Base-by-base conservation (phyloP, 2,329 filamentous ascomycete species). In the Fonsecaea nubica region DNA sequence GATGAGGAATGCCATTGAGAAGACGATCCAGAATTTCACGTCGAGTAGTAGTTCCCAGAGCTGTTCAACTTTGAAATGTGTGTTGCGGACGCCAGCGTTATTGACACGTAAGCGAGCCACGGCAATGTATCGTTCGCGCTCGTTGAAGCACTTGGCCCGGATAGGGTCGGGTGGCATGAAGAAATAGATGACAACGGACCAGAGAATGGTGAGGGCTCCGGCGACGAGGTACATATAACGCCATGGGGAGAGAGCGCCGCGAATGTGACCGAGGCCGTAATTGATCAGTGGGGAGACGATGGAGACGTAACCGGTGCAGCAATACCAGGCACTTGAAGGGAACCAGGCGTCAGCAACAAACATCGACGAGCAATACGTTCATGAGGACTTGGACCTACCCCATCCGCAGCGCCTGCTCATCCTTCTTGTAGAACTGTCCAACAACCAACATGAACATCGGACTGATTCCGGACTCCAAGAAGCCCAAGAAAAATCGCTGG, bases 141-240 rank as follows among this genome's bases (percentile, higher is more conserved):
- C 76, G 0, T 83, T 86, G 48, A 92, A 77, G 72, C 92, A 92
- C 88, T 88, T 91, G 0, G 90, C 90, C 0, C 83, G 83, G 0
- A 87, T 85, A 0, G 90, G 88, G 1, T 87, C 86, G 0, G 90
- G 90, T 59, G 90, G 79, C 7, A 81, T 80, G 72, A 90, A 90
- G 76, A 89, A 92, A 73, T 84, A 82, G 0, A 89, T 66, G 0
- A 89, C 89, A 69, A 89, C 90, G 0, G 68, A 61, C 66, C 66
- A 70, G 12, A 89, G 52, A 42, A 90, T 85, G 0, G 89, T 91
- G 57, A 91, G 73, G 0, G 79, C 80, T 0, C 89, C 89, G 0
- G 87, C 88, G 10, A 91, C 78, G 15, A 91, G 79, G 74, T 90
- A 91, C 67, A 91, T 89, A 71, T 89, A 90, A 77, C 90, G 88